Conservation (phyloP, 352 stramenopile genomes). For the Elongisporangium anandrum region DNA sequence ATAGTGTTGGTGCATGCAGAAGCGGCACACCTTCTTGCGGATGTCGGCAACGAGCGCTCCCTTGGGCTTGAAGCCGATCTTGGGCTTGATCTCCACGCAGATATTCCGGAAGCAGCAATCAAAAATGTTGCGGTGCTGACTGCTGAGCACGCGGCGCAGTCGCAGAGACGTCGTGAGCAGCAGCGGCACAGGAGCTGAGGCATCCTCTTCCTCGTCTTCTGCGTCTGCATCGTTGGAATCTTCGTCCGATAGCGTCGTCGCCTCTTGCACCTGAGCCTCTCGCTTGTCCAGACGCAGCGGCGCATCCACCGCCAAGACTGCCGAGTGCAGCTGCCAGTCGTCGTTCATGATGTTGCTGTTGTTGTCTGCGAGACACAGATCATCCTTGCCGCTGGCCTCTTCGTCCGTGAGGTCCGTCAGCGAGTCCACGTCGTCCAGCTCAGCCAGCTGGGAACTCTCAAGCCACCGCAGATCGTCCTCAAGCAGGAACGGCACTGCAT, state of each 20-base stretch:
- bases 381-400: constrained; percentile 5
- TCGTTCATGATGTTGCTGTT: not conserved
- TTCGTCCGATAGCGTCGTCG: constrained; percentile 11
- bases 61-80: constrained; percentile 76
- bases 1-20: constrained; percentile 89
- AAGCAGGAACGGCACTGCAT: constrained; percentile 31
- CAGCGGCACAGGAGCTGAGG: constrained; percentile 6
- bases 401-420: constrained; percentile 33
- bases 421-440: constrained; percentile 13
- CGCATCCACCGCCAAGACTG: not conserved
- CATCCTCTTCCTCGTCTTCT: constrained; percentile 20
- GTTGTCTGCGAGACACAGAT: not conserved
- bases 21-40: constrained; percentile 68
- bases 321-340: not conserved
- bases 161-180: constrained; percentile 2
- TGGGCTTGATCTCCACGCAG: constrained; percentile 86
- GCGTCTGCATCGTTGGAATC: constrained; percentile 26
- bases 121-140: constrained; percentile 60
- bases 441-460: not conserved
- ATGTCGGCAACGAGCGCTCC: constrained; percentile 45
- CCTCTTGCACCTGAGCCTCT: not conserved
- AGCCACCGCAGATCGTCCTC: constrained; percentile 17
- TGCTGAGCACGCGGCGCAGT: constrained; percentile 21
- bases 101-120: constrained; percentile 85
- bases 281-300: not conserved